Conservation (phyloP, 345 rosid species). For the Linum usitatissimum region DNA sequence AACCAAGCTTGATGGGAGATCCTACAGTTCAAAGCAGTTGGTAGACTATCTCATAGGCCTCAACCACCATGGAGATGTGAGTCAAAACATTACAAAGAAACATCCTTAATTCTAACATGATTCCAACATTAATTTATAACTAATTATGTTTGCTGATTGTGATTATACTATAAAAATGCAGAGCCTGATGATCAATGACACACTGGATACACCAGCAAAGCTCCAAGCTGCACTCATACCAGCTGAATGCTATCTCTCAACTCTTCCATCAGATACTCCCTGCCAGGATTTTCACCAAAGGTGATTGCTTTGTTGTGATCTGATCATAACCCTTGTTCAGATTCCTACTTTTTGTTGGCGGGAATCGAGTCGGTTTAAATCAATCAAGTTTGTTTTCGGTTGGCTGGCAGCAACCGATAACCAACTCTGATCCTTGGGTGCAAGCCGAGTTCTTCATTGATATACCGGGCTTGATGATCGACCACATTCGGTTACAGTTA, state of each 20-base stretch:
- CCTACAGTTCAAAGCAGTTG: conserved; percentile 28
- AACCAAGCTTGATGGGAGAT: conserved; percentile 36
- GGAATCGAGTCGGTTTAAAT: too few species aligned
- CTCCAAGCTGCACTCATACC: conserved; percentile 49
- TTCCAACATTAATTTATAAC: neutral
- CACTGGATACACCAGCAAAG: conserved; percentile 43
- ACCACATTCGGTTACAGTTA: too few species aligned
- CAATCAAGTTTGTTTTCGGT: too few species aligned
- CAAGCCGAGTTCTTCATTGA: too few species aligned
- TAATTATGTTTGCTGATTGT: neutral
- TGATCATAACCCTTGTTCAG: too few species aligned
- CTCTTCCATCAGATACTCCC: conserved; percentile 44
- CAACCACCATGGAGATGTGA: conserved; percentile 74
- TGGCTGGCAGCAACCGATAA: too few species aligned
- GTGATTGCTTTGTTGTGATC: conserved; percentile 14
- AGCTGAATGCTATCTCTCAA: conserved; percentile 38
- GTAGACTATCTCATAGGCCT: conserved; percentile 53
- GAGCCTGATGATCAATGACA: conserved; percentile 66
- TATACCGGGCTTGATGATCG: too few species aligned
- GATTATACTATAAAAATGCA: conserved; percentile 14
- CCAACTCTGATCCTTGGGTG: too few species aligned
- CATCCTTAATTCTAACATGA: neutral
- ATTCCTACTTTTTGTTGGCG: too few species aligned
- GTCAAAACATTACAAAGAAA: too few species aligned
- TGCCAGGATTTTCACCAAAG: conserved; percentile 53